Evolutionary conservation across 441 rosid genomes (phyloP), one percentile per base, ranked within the genome.

Genomic region (Adansonia madagascariensis): DNA sequence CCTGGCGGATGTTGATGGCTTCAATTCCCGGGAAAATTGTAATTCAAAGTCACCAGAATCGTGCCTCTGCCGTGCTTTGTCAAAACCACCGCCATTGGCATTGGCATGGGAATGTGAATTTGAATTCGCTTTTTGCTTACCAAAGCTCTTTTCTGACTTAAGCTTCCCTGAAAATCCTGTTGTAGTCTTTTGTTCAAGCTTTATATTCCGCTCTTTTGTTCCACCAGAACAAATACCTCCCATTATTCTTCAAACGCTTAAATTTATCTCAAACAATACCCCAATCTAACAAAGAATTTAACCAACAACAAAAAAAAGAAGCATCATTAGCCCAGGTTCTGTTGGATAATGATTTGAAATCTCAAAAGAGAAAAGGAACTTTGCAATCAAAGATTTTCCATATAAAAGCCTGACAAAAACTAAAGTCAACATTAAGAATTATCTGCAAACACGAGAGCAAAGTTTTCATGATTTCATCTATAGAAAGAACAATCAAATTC

Each of bases 201-300:
- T 85, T 18, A 31, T 71, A 73, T 55, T 80, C 67, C 52, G 71
- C 56, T 67, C 72, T 59, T 81, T 81, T 8, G 84, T 78, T 50
- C 89, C 95, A 57, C 85, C 81, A 3, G 98, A 80, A 77, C 92
- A 94, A 82, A 82, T 92, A 71, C 78, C 89, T 64, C 98, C 98
- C 98, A 94, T 94, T 78, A 43, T 83, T 75, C 78, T 35, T 75
- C 35, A 47, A 47, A 8, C 4, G 12, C 18, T 52, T 50, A 50
- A 8, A 20, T 22, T 59, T 53, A 71, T 71, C 56, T 49, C 60
- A 22, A 49, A 49, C 17, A 47, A 70, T 49, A 44, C 56, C 43
- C 35, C 24, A 65, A 77, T 59, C 41, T 72, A 53, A 15, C 49
- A 39, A 17, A 59, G 57, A 74, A 6, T 17, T 41, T 64, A 73